Evolutionary conservation across 257 asterid species (phyloP), one percentile per base, ranked within the genome.

Genomic region (Jacaranda mimosifolia): DNA sequence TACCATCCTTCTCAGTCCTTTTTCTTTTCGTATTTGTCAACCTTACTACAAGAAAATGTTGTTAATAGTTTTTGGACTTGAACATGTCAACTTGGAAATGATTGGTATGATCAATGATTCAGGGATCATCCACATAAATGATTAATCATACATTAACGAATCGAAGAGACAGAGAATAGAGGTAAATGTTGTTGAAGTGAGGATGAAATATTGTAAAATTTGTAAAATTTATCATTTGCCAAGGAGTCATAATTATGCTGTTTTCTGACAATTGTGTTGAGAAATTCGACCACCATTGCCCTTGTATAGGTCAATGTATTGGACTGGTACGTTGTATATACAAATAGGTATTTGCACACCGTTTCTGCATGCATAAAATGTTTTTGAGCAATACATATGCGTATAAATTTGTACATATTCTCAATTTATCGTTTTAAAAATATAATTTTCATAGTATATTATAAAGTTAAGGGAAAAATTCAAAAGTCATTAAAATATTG

Each of bases 281-380:
- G 65, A 84, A 67, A 56, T 83, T 81, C 14, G 85, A 86, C 38
- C 86, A 83, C 51, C 88, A 79, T 77, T 81, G 85, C 81, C 86
- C 85, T 21, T 86, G 88, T 86, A 68, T 79, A 7, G 86, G 88
- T 17, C 88, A 86, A 71, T 81, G 88, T 60, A 79, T 86, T 42
- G 83, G 88, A 46, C 43, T 79, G 83, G 88, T 86, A 63, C 5
- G 78, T 36, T 7, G 4, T 58, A 19, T 26, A 3, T 4, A 32
- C 3, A 12, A 3, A 56, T 7, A 56, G 32, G 32, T 26, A 4
- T 7, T 17, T 19, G 4, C 3, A 15, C 26, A 15, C 3, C 3
- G n/a, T 11, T 48, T 11, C 11, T 48, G 12, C n/a, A n/a, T 48
- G 32, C 32, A 26, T 26, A 26, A 26, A 26, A 2, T 26, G 32